Conservation (phyloP, 345 rosid species). For the Eucalyptus rudis region DNA sequence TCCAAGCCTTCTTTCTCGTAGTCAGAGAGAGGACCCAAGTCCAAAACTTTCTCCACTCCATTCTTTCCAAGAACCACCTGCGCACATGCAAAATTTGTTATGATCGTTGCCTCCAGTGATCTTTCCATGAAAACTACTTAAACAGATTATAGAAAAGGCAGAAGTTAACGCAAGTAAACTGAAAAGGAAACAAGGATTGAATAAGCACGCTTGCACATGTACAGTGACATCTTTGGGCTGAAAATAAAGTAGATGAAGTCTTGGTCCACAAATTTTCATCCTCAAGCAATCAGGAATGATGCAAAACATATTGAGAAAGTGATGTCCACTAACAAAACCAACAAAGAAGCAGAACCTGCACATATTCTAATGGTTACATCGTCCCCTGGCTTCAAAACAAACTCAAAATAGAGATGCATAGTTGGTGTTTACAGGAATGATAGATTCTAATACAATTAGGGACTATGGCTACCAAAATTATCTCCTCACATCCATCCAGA, state of each 20-base stretch:
- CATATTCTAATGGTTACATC: not conserved
- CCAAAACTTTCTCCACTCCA: constrained; percentile 38
- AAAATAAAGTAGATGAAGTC: not conserved
- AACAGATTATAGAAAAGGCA: not conserved
- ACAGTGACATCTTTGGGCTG: not conserved
- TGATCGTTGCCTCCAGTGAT: not conserved
- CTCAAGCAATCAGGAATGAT: not conserved
- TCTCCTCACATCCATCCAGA: not conserved
- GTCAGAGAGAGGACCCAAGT: constrained; percentile 23
- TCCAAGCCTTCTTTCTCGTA: constrained; percentile 30
- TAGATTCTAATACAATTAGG: not conserved
- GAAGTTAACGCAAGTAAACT: not conserved
- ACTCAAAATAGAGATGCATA: not conserved
- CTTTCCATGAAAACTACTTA: not conserved
- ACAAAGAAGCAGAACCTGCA: not conserved
- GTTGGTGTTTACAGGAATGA: not conserved
- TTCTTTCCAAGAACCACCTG: constrained; percentile 83
- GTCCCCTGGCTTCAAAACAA: not conserved
- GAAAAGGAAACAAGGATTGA: not conserved
- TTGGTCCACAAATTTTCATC: not conserved
- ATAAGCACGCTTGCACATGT: not conserved
- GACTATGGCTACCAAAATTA: not conserved
- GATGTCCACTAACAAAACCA: not conserved
- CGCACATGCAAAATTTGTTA: not conserved
- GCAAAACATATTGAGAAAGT: not conserved